Conservation (phyloP, 768 basidiomycete species). For the Trametes maxima region DNA sequence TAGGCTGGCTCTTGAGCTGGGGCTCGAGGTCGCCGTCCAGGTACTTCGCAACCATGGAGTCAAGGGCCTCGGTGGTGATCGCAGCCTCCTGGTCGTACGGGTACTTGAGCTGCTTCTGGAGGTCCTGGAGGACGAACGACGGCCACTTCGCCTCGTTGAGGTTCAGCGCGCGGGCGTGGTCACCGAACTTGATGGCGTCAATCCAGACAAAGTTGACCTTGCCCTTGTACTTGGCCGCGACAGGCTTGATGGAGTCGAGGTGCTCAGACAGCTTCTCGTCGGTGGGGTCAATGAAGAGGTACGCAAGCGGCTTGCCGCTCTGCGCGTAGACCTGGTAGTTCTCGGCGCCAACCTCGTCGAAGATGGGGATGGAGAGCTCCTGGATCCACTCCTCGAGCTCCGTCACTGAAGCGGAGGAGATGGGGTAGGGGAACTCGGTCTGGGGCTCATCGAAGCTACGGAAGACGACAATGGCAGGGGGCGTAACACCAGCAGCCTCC, state of each 20-base stretch:
- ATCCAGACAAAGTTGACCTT: conserved; percentile 98
- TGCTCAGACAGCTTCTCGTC: conserved; percentile 63
- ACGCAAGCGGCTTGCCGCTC: conserved; percentile 87
- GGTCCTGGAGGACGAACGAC: conserved; percentile 88
- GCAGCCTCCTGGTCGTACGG: conserved; percentile 74
- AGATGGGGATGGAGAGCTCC: conserved; percentile 81
- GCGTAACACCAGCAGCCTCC: conserved; percentile 69
- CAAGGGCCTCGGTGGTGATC: conserved; percentile 57
- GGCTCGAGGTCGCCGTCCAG: conserved; percentile 75
- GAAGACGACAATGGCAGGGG: conserved; percentile 90
- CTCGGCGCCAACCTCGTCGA: conserved; percentile 92
- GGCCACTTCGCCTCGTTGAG: conserved; percentile 88
- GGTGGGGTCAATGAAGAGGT: conserved; percentile 89
- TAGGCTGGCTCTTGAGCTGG: conserved; percentile 85
- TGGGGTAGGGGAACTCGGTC: conserved; percentile 65
- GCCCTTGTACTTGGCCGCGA: conserved; percentile 81
- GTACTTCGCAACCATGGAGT: conserved; percentile 64
- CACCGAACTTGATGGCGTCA: conserved; percentile 91
- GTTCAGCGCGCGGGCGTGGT: conserved; percentile 95
- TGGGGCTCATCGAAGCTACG: conserved; percentile 88
- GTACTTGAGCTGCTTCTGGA: conserved; percentile 84
- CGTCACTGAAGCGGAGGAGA: conserved; percentile 52
- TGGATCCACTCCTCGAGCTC: conserved; percentile 79
- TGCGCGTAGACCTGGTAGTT: conserved; percentile 87
- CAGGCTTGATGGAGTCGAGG: conserved; percentile 68